These are phyloP conservation scores for Moricandia arvensis DNA, from an alignment of 345 rosid genomes.

Conservation along the genomic window DNA sequence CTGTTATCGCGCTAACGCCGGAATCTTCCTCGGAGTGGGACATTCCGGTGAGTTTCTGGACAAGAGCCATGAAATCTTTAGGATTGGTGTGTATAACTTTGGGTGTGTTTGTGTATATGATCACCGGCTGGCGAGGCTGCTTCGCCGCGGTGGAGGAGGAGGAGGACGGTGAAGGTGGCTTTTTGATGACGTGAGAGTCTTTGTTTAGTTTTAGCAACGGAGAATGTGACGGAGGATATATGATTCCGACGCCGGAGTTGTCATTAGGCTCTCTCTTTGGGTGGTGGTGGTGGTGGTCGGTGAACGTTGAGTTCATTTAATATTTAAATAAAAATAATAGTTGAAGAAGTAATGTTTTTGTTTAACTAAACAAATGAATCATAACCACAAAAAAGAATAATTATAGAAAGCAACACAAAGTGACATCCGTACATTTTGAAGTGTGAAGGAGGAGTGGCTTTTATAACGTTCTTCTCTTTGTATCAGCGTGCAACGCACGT, in stretches of 20 bases:
- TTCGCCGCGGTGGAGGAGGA: slow-evolving; percentile 35
- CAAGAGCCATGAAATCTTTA: slow-evolving; percentile 82
- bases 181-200: slow-evolving; percentile 58
- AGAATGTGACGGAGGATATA: slow-evolving; percentile 22
- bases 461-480: slow-evolving; percentile 3
- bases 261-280: slow-evolving; percentile 30
- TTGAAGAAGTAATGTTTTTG: not conserved
- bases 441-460: slow-evolving; percentile 4
- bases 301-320: slow-evolving; percentile 27
- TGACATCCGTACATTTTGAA: not conserved
- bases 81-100: slow-evolving; percentile 86
- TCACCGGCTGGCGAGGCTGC: slow-evolving; percentile 76
- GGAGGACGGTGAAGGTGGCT: slow-evolving; percentile 42
- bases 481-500: slow-evolving; percentile 7
- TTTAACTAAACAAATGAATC: not conserved
- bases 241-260: slow-evolving; percentile 14
- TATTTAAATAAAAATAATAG: not conserved
- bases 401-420: not conserved
- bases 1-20: not conserved
- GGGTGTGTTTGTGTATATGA: slow-evolving; percentile 93
- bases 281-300: slow-evolving; percentile 25
- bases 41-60: slow-evolving; percentile 85
- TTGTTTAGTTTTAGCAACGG: slow-evolving; percentile 39
- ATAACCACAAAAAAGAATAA: not conserved
- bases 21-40: slow-evolving; percentile 50